Evolutionary conservation across 169 alveolate genomes (phyloP).

Genomic region (Plasmodium relictum): DNA sequence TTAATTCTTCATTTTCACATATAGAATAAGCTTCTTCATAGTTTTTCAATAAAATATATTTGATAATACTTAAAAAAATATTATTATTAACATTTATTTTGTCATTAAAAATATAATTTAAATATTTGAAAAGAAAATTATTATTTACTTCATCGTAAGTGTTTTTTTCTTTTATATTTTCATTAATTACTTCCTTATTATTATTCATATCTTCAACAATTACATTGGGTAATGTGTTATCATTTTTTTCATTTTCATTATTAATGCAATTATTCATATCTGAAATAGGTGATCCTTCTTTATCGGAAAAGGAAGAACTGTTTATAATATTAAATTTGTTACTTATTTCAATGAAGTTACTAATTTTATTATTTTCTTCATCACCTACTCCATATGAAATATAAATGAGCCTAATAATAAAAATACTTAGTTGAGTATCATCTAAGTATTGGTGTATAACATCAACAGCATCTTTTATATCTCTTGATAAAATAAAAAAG

Average conservation of each 20-base stretch:
- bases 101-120: constrained; percentile 6
- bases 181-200: neutral
- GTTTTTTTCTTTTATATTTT: neutral
- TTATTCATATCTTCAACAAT: neutral
- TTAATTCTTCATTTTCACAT: constrained; percentile 6
- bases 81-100: neutral
- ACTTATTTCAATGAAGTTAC: neutral
- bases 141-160: neutral
- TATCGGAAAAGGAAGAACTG: neutral
- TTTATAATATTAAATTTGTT: no score
- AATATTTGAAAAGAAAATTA: neutral
- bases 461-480: constrained; percentile 66
- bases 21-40: constrained; percentile 14
- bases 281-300: neutral
- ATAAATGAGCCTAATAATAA: constrained; percentile 47
- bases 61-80: constrained; percentile 19
- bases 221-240: neutral
- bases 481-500: constrained; percentile 62
- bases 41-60: constrained; percentile 19
- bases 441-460: constrained; percentile 61
- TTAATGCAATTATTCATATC: neutral
- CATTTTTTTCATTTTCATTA: neutral
- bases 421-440: constrained; percentile 57
- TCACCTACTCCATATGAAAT: constrained; percentile 7
- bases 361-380: neutral